Conservation (phyloP, 2,329 filamentous ascomycete genomes). For the Plectosphaerella plurivora region DNA sequence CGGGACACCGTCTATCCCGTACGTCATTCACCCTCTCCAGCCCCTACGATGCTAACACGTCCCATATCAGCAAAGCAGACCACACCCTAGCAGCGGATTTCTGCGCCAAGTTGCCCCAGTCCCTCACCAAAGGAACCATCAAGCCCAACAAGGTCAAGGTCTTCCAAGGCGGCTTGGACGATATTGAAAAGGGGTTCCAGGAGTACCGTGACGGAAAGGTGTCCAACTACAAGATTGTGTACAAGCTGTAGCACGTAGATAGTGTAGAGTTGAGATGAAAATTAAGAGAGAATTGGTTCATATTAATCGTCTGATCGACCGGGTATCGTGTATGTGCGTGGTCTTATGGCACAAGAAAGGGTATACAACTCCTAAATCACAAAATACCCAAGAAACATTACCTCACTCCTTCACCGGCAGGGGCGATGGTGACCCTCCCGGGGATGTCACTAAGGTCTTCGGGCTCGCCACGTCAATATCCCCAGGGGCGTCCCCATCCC, state of each 20-base stretch:
- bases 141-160: conserved; percentile 27
- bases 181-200: conserved; percentile 28
- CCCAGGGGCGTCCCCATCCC: conserved; percentile 1
- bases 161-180: conserved; percentile 22
- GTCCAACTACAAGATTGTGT: conserved; percentile 34
- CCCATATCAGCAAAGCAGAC: conserved; percentile 26
- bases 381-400: neutral
- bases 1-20: conserved; percentile 29
- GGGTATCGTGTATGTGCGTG: too few species aligned
- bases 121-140: conserved; percentile 26
- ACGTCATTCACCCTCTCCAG: conserved; percentile 8
- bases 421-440: neutral
- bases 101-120: conserved; percentile 27
- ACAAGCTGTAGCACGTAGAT: conserved; percentile 22
- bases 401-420: neutral
- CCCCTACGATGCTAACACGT: neutral
- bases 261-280: neutral
- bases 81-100: conserved; percentile 29
- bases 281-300: neutral
- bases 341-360: neutral
- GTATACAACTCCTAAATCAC: neutral
- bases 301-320: too few species aligned
- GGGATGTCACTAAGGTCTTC: conserved; percentile 9
- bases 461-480: conserved; percentile 10
- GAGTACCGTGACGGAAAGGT: conserved; percentile 31